Evolutionary conservation across 768 basidiomycete species (phyloP).

Genomic region (Kwoniella botswanensis): DNA sequence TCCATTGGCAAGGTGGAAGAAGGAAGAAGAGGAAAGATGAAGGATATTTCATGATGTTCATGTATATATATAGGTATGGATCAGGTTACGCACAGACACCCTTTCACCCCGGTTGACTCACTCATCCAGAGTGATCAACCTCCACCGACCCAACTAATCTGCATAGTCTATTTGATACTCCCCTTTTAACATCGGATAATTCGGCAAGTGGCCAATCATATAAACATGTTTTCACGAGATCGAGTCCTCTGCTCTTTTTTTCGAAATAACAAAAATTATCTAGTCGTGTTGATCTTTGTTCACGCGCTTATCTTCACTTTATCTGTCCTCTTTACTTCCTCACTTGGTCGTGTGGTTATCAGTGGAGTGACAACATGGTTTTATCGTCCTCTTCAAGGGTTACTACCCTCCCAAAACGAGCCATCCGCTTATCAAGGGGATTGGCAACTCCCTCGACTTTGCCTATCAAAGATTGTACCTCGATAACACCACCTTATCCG

Average conservation of each 20-base stretch:
- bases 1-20: slow-evolving; percentile 3
- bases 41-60: slow-evolving; percentile 8
- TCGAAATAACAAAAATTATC: background rate
- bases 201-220: slow-evolving; percentile 16
- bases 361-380: slow-evolving; percentile 7
- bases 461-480: slow-evolving; percentile 67
- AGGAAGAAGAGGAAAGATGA: slow-evolving; percentile 15
- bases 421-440: slow-evolving; percentile 17
- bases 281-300: background rate
- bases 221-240: slow-evolving; percentile 11
- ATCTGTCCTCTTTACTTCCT: background rate
- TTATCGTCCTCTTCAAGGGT: slow-evolving; percentile 10
- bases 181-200: no score
- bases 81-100: slow-evolving; percentile 2
- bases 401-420: background rate
- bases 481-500: slow-evolving; percentile 85
- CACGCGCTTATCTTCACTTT: background rate
- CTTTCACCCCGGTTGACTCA: background rate
- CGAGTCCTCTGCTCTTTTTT: background rate
- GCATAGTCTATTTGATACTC: background rate
- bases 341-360: background rate
- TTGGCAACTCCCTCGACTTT: slow-evolving; percentile 57
- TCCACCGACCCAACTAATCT: slow-evolving; percentile 14
- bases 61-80: background rate
- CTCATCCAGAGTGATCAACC: slow-evolving; percentile 20